Evolutionary conservation across 495 filamentous ascomycete species (phyloP).

Genomic region (Neurospora tetraspora): DNA sequence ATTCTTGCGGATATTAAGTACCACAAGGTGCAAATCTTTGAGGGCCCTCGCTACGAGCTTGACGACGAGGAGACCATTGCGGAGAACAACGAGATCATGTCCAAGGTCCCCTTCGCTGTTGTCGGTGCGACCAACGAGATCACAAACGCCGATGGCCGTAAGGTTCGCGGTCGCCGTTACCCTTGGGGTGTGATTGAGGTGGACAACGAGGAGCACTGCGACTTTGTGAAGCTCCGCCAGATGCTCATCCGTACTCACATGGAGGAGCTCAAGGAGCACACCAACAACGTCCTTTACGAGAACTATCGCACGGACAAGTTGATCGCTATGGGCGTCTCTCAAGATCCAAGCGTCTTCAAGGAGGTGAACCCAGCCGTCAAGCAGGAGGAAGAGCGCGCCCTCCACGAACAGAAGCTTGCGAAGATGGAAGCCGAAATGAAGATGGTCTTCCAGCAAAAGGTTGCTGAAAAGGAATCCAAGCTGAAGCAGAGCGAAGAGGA

Average conservation of each 20-base stretch:
- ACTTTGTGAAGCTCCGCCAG: constrained; percentile 98
- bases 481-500: constrained; percentile 98
- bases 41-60: constrained; percentile 94
- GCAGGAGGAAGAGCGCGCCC: constrained; percentile 94
- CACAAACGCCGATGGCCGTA: constrained; percentile 80
- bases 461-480: constrained; percentile 98
- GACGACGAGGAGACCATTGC: constrained; percentile 99
- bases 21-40: constrained; percentile 96
- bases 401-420: constrained; percentile 98
- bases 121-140: constrained; percentile 95
- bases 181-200: constrained; percentile 99
- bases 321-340: constrained; percentile 92
- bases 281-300: constrained; percentile 97
- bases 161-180: constrained; percentile 91
- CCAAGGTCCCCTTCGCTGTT: constrained; percentile 96
- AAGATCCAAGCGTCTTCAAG: constrained; percentile 99
- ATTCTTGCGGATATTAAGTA: constrained; percentile 95
- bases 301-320: constrained; percentile 99
- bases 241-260: constrained; percentile 99
- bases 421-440: constrained; percentile 99
- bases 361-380: constrained; percentile 99
- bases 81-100: constrained; percentile 99
- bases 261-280: constrained; percentile 99
- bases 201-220: constrained; percentile 99
- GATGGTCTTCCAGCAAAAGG: constrained; percentile 99